Evolutionary conservation across 352 stramenopile genomes (phyloP), one percentile per base, ranked within the genome.

Genomic region (Detonula confervacea): DNA sequence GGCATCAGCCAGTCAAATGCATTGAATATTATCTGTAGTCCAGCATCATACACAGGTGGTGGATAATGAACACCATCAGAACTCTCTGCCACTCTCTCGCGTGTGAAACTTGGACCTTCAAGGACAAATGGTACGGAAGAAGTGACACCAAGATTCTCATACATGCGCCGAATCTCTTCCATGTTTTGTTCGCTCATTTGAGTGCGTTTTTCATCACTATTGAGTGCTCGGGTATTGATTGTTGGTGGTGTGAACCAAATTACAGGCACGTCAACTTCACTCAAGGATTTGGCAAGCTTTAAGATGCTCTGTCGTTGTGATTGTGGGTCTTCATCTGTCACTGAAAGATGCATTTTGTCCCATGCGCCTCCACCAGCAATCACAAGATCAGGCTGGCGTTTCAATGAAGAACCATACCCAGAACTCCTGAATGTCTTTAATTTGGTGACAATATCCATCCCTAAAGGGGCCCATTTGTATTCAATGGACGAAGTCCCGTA

Each of bases 51-150:
- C 4, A 87, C 73, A 57, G 69, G 29, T 18, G 11, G 18, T 3
- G 74, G 74, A 60, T 87, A 89, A 25, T 82, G 70, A 22, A 89
- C 68, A 12, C 83, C 83, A 74, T 89, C 83, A 66, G 70, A 87
- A 37, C 68, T 81, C 25, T 87, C 78, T 52, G n/a, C 27, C n/a
- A 73, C 70, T 56, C 70, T 63, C 4, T 59, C 47, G 16, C 67
- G 60, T 14, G 83, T 86, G 56, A 87, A 82, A 42, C 22, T 60
- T 16, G 72, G 68, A 24, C 77, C 75, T 33, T 87, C 78, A 24
- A 89, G 61, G 20, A 89, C 74, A 60, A 89, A 86, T 56, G 60
- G 39, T 11, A 62, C 66, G 44, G 61, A 44, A 27, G 54, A 47
- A 46, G 71, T 49, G 12, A 86, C 55, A 16, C 70, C 70, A 29